phyloP scores from a whole-genome alignment of 352 stramenopile species.

The Pythium volutum region DNA sequence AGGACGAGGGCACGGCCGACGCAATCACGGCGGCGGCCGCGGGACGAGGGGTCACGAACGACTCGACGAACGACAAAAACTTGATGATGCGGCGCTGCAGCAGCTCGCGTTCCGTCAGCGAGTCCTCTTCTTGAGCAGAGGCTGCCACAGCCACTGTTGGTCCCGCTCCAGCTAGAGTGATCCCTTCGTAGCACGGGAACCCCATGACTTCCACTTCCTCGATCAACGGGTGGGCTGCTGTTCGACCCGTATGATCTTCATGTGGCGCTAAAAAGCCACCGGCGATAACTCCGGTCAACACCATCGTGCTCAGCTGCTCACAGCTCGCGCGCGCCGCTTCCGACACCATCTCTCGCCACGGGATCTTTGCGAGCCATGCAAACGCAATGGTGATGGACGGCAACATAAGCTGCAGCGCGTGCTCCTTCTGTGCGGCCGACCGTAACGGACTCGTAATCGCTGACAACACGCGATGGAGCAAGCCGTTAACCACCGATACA shows the following conservation, averaged over 20 bases:
- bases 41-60: constrained; percentile 20
- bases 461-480: constrained; percentile 19
- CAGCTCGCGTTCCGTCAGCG: constrained; percentile 12
- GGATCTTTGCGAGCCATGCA: constrained; percentile 10
- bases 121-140: background rate
- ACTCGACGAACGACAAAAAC: constrained; percentile 19
- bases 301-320: constrained; percentile 25
- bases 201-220: constrained; percentile 23
- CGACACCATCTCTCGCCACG: constrained; percentile 18
- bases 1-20: background rate
- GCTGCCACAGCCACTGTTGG: background rate
- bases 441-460: constrained; percentile 22
- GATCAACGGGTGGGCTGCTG: background rate
- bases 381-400: constrained; percentile 21
- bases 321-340: constrained; percentile 11
- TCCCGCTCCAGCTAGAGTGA: background rate
- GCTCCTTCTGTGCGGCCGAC: constrained; percentile 9
- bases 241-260: constrained; percentile 4
- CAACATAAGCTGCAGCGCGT: constrained; percentile 19
- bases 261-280: constrained; percentile 19
- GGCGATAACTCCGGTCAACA: constrained; percentile 19
- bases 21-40: constrained; percentile 14
- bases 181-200: constrained; percentile 12
- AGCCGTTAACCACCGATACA: constrained; percentile 5
- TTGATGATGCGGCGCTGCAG: constrained; percentile 17